Evolutionary conservation across 2,329 filamentous ascomycete genomes (phyloP).

Genomic region (Monosporascus sp.): DNA sequence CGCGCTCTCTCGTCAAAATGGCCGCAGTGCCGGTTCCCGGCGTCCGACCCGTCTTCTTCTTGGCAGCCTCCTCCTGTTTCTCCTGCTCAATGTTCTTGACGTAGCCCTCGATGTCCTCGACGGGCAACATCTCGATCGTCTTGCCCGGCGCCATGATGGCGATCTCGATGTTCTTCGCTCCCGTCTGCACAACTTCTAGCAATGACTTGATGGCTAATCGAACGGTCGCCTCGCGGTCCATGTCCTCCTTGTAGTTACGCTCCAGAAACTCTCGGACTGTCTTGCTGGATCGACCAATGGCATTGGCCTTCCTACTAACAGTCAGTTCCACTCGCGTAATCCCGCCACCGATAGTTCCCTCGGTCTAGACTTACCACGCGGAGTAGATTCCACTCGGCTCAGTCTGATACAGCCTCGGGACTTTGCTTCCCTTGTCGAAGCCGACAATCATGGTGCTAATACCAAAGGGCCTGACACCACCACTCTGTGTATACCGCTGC

Average conservation of each 20-base stretch:
- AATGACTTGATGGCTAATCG: slow-evolving; percentile 97
- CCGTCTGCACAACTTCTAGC: slow-evolving; percentile 95
- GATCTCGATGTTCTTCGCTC: slow-evolving; percentile 99
- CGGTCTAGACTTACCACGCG: slow-evolving; percentile 66
- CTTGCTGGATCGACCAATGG: slow-evolving; percentile 97
- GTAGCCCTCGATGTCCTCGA: slow-evolving; percentile 93
- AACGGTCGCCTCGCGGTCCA: slow-evolving; percentile 95
- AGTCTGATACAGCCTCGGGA: slow-evolving; percentile 91
- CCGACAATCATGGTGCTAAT: slow-evolving; percentile 97
- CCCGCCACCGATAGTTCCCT: background rate
- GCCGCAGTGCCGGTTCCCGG: slow-evolving; percentile 66
- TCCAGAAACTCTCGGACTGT: slow-evolving; percentile 98
- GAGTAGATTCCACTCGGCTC: slow-evolving; percentile 99
- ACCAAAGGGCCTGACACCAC: slow-evolving; percentile 96
- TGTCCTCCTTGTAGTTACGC: slow-evolving; percentile 96
- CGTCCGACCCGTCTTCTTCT: slow-evolving; percentile 83
- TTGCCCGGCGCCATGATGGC: slow-evolving; percentile 95
- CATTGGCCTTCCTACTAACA: slow-evolving; percentile 85
- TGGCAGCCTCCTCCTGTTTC: slow-evolving; percentile 97
- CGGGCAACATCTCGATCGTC: slow-evolving; percentile 84
- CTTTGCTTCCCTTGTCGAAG: slow-evolving; percentile 91
- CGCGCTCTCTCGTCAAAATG: slow-evolving; percentile 63
- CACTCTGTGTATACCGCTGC: slow-evolving; percentile 97
- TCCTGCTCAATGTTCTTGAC: slow-evolving; percentile 99
- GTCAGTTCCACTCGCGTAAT: slow-evolving; percentile 5